Evolutionary conservation across 1,284 basidiomycete genomes (phyloP).

Genomic region (Coniferiporia weirii): DNA sequence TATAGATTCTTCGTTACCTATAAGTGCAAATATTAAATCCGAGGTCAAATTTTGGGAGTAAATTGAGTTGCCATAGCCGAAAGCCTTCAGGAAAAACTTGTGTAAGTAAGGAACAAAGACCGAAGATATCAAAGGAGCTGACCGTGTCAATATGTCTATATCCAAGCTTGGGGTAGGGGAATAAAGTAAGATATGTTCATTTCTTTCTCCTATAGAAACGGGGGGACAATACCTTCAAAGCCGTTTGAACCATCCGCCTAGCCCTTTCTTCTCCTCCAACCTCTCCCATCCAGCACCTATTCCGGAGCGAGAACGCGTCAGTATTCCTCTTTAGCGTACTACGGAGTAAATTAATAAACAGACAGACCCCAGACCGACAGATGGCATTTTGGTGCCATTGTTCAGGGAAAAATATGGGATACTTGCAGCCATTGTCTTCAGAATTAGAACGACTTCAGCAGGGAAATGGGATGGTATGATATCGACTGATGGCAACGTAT

Average conservation of each 20-base stretch:
- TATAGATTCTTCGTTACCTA: constrained; percentile 43
- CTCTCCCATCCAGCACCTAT: constrained; percentile 7
- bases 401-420: constrained; percentile 3
- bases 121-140: not conserved
- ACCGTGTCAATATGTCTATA: constrained; percentile 21
- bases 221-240: not conserved
- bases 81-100: constrained; percentile 13
- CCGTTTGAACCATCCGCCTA: not conserved
- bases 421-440: not conserved
- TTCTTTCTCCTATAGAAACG: not conserved
- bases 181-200: not conserved
- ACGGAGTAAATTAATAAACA: not conserved
- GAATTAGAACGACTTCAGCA: not conserved
- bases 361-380: constrained; percentile 8
- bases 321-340: not conserved
- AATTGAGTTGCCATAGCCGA: constrained; percentile 19
- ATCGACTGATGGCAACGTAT: too few species aligned
- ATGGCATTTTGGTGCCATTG: constrained; percentile 4
- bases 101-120: not conserved
- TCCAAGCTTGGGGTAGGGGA: constrained; percentile 3
- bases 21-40: not conserved
- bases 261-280: not conserved
- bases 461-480: not conserved
- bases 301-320: not conserved
- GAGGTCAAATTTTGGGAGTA: not conserved